Evolutionary conservation across 352 stramenopile genomes (phyloP), one percentile per base, ranked within the genome.

Genomic region (Pythium vanterpoolii): DNA sequence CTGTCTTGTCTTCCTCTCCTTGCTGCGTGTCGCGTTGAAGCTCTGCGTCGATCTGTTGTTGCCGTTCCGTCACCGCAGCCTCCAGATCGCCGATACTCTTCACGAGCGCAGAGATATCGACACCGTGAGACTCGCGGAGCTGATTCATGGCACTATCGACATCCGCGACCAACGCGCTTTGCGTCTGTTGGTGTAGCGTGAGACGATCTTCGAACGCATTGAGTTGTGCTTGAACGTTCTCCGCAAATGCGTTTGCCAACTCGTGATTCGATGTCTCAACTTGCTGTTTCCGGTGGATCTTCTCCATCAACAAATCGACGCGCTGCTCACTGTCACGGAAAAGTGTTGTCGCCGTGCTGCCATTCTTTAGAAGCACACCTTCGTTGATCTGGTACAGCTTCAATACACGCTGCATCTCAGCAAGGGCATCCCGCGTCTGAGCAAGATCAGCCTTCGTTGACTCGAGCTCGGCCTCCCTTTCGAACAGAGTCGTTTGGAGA

Each of bases 241-340:
- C 71, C 9, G 69, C 73, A 59, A 83, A 89, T 7, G 60, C 64
- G 23, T 42, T 72, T 0, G 78, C 67, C 26, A 90, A 45, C 11
- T 72, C 66, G 40, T 69, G 67, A 60, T 93, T 93, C 9, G 69
- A 42, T 31, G 73, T 60, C 31, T 76, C 83, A n/a, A 76, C 61
- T 4, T 47, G 60, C 19, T 77, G 62, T 19, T 83, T 79, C 7
- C 74, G 82, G 74, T 72, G 68, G 33, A 91, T 87, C 46, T 88
- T 90, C 7, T 69, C 64, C 18, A 80, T 49, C 33, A 93, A 55
- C 28, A 73, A 57, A n/a, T 68, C 47, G 0, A 64, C 65, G 11
- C 71, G 69, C n/a, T 72, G 60, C 62, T 91, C 76, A 43, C 81
- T 88, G 13, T 83, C 76, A 27, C 64, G 56, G 51, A 84, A 90